A percentile compares a stretch with the other conserved stretches of the same genome.
These are phyloP conservation scores for Acacia melanoxylon DNA, from an alignment of 306 rosid genomes.

Conservation along the genomic window DNA sequence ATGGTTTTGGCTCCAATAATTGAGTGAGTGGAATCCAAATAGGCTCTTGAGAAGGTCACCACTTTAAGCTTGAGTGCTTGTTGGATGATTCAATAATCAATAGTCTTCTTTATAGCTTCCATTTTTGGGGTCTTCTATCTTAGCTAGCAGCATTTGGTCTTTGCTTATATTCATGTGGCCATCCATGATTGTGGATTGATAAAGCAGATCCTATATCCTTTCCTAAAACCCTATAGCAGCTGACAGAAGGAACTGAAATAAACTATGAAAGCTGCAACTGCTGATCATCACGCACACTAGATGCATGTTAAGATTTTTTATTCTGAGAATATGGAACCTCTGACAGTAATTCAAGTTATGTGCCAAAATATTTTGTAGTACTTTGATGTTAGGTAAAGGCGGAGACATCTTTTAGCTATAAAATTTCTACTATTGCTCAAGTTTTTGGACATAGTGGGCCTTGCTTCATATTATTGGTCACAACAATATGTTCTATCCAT, in stretches of 20 bases:
- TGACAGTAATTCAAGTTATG: too few relatives aligned
- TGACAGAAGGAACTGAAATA: not conserved
- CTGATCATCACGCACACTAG: not conserved
- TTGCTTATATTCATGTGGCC: too few relatives aligned
- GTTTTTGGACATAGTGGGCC: not conserved
- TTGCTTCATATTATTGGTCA: not conserved
- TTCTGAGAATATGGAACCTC: not conserved
- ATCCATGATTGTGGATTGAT: too few relatives aligned
- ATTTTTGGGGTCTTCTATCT: not conserved
- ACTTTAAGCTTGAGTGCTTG: too few relatives aligned
- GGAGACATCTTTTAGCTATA: not conserved
- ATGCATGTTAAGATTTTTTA: not conserved
- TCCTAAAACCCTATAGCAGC: not conserved
- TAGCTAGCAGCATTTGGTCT: too few relatives aligned
- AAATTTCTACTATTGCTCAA: not conserved
- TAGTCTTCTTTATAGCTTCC: not conserved
- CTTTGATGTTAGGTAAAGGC: not conserved
- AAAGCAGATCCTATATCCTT: too few relatives aligned
- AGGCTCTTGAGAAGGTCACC: too few relatives aligned
- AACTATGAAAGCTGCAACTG: not conserved
- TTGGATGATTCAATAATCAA: too few relatives aligned
- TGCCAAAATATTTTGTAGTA: not conserved
- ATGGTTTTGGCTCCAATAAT: too few relatives aligned
- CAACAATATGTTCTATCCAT: not conserved
- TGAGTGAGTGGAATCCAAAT: too few relatives aligned